These are phyloP conservation scores for Dactylellina sp. DNA, from an alignment of 2,329 filamentous ascomycete genomes.

Conservation along the genomic window DNA sequence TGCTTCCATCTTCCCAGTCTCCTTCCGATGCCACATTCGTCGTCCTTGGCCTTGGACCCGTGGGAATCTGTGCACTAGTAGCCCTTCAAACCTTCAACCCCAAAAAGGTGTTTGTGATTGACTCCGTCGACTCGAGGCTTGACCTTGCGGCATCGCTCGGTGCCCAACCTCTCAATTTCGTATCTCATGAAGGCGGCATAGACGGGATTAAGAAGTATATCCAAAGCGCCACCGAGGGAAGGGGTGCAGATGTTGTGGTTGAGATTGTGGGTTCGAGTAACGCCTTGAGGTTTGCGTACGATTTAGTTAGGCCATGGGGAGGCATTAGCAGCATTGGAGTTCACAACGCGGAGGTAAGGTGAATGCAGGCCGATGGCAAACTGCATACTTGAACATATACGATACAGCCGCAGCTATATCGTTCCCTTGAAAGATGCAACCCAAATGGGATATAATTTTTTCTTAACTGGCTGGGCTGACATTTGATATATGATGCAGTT, in stretches of 20 bases:
- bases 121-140: constrained; percentile 80
- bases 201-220: constrained; percentile 76
- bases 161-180: constrained; percentile 85
- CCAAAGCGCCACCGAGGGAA: constrained; percentile 78
- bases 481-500: constrained; percentile 64
- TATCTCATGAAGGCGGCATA: constrained; percentile 67
- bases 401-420: constrained; percentile 33
- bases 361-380: constrained; percentile 25
- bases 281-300: constrained; percentile 77
- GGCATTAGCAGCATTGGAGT: constrained; percentile 80
- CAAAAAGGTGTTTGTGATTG: constrained; percentile 80
- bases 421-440: neutral
- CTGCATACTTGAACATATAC: constrained; percentile 28
- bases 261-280: constrained; percentile 79
- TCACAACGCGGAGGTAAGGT: constrained; percentile 75
- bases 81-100: constrained; percentile 75
- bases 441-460: constrained; percentile 31
- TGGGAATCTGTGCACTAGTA: constrained; percentile 85
- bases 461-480: constrained; percentile 63
- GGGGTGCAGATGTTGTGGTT: constrained; percentile 86
- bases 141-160: constrained; percentile 78
- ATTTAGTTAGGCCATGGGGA: constrained; percentile 78
- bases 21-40: constrained; percentile 78
- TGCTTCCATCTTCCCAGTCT: constrained; percentile 67
- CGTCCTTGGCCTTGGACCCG: constrained; percentile 84